Conservation (phyloP, 305 asterid species). For the Striga hermonthica region DNA sequence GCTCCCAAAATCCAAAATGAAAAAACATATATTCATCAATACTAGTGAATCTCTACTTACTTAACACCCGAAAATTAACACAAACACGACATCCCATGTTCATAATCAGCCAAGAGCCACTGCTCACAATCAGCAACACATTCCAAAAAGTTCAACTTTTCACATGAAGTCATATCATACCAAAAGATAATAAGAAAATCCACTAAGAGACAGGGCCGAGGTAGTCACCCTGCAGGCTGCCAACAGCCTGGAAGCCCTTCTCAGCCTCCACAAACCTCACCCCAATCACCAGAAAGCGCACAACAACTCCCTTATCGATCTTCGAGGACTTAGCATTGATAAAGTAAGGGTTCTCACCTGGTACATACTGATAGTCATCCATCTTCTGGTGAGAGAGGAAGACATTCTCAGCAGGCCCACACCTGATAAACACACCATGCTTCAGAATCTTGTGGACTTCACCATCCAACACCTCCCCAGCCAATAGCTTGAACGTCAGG, state of each 20-base stretch:
- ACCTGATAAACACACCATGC: slow-evolving; percentile 67
- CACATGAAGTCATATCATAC: neutral
- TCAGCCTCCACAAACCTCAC: slow-evolving; percentile 67
- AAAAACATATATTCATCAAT: too few species aligned
- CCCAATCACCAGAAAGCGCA: slow-evolving; percentile 67
- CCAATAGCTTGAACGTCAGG: slow-evolving; percentile 66
- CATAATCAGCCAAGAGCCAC: too few species aligned
- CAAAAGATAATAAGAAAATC: slow-evolving; percentile 15
- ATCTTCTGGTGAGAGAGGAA: slow-evolving; percentile 70
- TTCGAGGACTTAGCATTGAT: slow-evolving; percentile 53
- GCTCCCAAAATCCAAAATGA: too few species aligned
- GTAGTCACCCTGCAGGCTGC: slow-evolving; percentile 71
- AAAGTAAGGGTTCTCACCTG: slow-evolving; percentile 78
- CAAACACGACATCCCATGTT: too few species aligned
- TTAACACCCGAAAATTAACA: too few species aligned
- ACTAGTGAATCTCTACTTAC: too few species aligned
- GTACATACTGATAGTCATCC: slow-evolving; percentile 61
- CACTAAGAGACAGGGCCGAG: slow-evolving; percentile 61
- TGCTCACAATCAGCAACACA: too few species aligned
- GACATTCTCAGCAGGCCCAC: slow-evolving; percentile 69
- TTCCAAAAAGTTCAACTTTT: too few species aligned
- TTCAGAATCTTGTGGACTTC: slow-evolving; percentile 64
- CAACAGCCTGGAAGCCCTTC: slow-evolving; percentile 67
- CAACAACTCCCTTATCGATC: slow-evolving; percentile 66
- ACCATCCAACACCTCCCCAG: slow-evolving; percentile 79